Evolutionary conservation across 1,284 basidiomycete genomes (phyloP).

Genomic region (Trametes pubescens): DNA sequence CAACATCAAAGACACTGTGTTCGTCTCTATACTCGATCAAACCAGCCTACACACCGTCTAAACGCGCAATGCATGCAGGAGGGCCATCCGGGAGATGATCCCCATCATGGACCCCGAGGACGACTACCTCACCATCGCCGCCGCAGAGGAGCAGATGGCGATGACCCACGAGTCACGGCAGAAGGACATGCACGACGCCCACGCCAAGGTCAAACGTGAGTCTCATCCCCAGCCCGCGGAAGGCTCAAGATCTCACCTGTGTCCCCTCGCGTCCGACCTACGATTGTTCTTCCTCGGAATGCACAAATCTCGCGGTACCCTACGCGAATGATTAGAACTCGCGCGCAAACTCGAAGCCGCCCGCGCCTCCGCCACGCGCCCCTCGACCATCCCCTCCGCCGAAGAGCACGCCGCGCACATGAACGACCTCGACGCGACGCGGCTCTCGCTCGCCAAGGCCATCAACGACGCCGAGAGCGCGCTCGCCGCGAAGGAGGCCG

Average conservation of each 20-base stretch:
- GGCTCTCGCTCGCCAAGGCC: constrained; percentile 74
- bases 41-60: constrained; percentile 5
- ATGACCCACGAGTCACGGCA: constrained; percentile 60
- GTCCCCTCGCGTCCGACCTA: not conserved
- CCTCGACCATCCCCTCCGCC: constrained; percentile 70
- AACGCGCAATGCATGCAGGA: constrained; percentile 47
- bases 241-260: not conserved
- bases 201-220: constrained; percentile 66
- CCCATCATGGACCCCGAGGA: constrained; percentile 77
- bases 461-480: constrained; percentile 76
- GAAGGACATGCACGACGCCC: constrained; percentile 71
- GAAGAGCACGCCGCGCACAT: constrained; percentile 66
- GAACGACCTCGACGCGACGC: constrained; percentile 69
- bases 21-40: not conserved
- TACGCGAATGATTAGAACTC: constrained; percentile 55
- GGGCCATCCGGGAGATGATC: constrained; percentile 71
- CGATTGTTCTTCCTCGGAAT: no score
- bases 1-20: constrained; percentile 41
- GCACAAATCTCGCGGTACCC: not conserved
- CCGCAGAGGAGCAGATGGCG: constrained; percentile 72
- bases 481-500: constrained; percentile 71
- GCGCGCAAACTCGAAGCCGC: constrained; percentile 72
- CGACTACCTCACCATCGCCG: constrained; percentile 75
- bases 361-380: constrained; percentile 73
- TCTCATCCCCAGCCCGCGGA: not conserved